Conservation (phyloP, 805 yeast species). For the Myxozyma vanderwaltii region DNA sequence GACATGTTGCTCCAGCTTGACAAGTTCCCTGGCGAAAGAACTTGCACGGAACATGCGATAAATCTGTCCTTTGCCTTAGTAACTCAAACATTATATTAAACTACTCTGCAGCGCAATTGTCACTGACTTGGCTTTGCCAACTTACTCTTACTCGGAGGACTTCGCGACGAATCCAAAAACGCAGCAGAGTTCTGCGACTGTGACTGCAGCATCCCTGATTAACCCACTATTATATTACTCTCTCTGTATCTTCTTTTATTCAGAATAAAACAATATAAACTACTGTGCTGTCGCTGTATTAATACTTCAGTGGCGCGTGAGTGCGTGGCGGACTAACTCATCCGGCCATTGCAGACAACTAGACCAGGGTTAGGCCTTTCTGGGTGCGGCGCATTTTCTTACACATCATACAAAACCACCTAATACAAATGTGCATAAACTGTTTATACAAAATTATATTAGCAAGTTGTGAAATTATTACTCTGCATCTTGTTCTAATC, state of each 20-base stretch:
- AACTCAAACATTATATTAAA: constrained; percentile 2
- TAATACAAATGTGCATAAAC: no score
- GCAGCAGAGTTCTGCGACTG: constrained; percentile 17
- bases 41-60: constrained; percentile 95
- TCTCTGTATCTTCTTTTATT: no score
- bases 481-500: constrained; percentile 4
- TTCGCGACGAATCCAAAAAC: constrained; percentile 30
- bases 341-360: no score
- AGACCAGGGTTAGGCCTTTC: no score
- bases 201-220: constrained; percentile 16
- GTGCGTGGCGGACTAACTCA: no score
- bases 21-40: constrained; percentile 90
- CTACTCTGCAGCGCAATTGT: background rate
- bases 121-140: background rate
- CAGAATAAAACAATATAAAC: no score
- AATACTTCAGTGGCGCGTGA: background rate
- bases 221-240: no score
- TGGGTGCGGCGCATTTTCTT: no score
- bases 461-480: no score
- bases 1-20: constrained; percentile 91
- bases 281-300: background rate
- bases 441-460: no score
- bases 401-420: no score
- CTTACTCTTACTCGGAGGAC: constrained; percentile 36
- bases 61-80: no score